Conservation (phyloP, 1,139 yeast species). For the Kodamaea sp. region DNA sequence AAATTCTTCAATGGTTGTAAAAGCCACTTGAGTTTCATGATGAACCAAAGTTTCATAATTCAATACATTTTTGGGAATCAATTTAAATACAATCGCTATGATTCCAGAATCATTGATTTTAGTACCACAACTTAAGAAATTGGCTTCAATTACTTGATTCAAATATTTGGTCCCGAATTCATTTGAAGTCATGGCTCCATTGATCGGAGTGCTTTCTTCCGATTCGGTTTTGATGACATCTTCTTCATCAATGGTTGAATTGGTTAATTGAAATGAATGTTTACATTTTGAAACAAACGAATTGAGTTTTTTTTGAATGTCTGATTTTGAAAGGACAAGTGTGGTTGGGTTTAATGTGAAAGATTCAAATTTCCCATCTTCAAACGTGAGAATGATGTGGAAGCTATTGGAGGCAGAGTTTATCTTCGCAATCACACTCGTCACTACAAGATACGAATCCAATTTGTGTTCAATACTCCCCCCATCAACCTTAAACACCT, state of each 20-base stretch:
- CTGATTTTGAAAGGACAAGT: not conserved
- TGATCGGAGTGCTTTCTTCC: conserved; percentile 4
- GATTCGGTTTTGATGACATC: conserved; percentile 11
- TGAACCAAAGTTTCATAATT: conserved; percentile 30
- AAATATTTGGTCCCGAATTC: conserved; percentile 18
- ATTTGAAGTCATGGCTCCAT: conserved; percentile 4
- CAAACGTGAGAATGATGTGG: conserved; percentile 20
- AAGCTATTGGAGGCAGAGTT: not conserved
- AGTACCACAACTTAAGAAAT: conserved; percentile 25
- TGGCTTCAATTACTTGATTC: conserved; percentile 26
- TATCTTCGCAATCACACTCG: conserved; percentile 5
- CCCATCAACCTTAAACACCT: conserved; percentile 1
- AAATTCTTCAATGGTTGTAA: conserved; percentile 9
- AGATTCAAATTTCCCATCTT: conserved; percentile 28
- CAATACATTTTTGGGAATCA: conserved; percentile 28
- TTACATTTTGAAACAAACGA: conserved; percentile 21
- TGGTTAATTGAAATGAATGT: conserved; percentile 27
- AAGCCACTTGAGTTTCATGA: conserved; percentile 22
- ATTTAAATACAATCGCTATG: conserved; percentile 24
- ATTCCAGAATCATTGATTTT: conserved; percentile 21
- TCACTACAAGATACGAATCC: conserved; percentile 3
- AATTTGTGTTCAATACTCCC: conserved; percentile 1
- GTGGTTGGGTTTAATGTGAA: conserved; percentile 10
- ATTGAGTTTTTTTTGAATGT: conserved; percentile 9
- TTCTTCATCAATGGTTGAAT: conserved; percentile 20